Evolutionary conservation across 495 filamentous ascomycete species (phyloP).

Genomic region (Penicillium waksmanii): DNA sequence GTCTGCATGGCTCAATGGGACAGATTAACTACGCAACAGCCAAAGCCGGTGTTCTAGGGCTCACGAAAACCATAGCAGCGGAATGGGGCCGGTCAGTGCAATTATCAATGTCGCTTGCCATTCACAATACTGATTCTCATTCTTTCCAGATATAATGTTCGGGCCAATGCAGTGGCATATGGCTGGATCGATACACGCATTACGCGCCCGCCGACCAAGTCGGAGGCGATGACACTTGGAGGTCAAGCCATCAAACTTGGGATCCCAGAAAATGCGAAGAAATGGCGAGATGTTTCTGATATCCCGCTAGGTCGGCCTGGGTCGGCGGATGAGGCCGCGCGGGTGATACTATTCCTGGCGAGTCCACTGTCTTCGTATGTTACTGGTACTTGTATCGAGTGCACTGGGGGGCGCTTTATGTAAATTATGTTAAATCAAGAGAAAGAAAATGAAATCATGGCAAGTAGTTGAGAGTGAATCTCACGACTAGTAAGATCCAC

Average conservation of each 20-base stretch:
- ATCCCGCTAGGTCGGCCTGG: constrained; percentile 71
- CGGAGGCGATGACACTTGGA: constrained; percentile 67
- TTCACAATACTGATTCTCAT: not conserved
- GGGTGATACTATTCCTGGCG: constrained; percentile 67
- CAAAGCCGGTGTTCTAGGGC: constrained; percentile 69
- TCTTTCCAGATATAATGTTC: constrained; percentile 59
- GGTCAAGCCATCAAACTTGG: constrained; percentile 37
- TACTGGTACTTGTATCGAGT: constrained; percentile 25
- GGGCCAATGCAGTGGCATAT: constrained; percentile 75
- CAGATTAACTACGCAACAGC: constrained; percentile 75
- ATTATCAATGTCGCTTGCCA: not conserved
- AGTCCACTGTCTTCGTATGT: constrained; percentile 70
- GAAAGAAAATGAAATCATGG: too few relatives aligned
- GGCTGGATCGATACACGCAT: constrained; percentile 71
- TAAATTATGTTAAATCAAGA: not conserved
- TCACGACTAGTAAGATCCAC: not conserved
- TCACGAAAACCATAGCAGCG: constrained; percentile 76
- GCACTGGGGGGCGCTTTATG: constrained; percentile 22
- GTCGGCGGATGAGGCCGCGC: constrained; percentile 70
- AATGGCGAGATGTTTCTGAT: constrained; percentile 47
- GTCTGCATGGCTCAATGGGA: constrained; percentile 71
- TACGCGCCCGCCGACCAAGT: constrained; percentile 64
- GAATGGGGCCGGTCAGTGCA: constrained; percentile 68
- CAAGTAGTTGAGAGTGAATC: too few relatives aligned
- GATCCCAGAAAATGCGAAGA: constrained; percentile 25